These are phyloP conservation scores for Cryphonectria naterciae DNA, from an alignment of 2,329 filamentous ascomycete species.

Conservation along the genomic window DNA sequence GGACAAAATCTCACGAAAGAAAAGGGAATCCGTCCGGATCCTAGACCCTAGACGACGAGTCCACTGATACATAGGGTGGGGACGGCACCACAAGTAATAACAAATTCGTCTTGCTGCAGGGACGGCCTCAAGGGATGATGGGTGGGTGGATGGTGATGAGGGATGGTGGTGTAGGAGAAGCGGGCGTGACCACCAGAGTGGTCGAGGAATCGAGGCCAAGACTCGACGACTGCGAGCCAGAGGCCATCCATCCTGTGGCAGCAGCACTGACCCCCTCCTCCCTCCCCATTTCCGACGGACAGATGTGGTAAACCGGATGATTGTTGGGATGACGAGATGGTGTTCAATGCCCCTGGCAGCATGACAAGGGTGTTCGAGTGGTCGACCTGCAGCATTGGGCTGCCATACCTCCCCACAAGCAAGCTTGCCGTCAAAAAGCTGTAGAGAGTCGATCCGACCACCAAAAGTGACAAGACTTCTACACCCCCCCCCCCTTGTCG, in stretches of 20 bases:
- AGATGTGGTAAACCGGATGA: constrained; percentile 22
- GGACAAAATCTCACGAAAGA: constrained; percentile 29
- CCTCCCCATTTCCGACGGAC: constrained; percentile 6
- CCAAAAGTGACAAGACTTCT: constrained; percentile 7
- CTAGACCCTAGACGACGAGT: background rate
- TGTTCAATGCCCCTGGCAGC: constrained; percentile 18
- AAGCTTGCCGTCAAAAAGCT: constrained; percentile 24
- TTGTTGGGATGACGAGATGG: constrained; percentile 15
- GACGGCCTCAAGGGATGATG: constrained; percentile 5
- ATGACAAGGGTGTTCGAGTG: constrained; percentile 16
- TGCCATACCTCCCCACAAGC: constrained; percentile 20
- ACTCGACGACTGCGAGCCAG: constrained; percentile 7
- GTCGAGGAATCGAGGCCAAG: constrained; percentile 19
- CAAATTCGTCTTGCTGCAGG: constrained; percentile 20
- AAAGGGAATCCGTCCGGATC: background rate
- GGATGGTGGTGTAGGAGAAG: constrained; percentile 14
- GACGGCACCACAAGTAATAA: constrained; percentile 19
- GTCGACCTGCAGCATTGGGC: constrained; percentile 21
- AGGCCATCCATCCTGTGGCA: background rate
- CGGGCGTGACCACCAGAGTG: constrained; percentile 17
- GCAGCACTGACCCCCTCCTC: background rate
- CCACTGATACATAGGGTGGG: constrained; percentile 19
- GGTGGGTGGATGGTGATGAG: constrained; percentile 4
- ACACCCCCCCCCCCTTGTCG: background rate
- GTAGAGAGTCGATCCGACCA: constrained; percentile 17